phyloP scores from a whole-genome alignment of 2,329 filamentous ascomycete genomes.

The Fusarium proliferatum region DNA sequence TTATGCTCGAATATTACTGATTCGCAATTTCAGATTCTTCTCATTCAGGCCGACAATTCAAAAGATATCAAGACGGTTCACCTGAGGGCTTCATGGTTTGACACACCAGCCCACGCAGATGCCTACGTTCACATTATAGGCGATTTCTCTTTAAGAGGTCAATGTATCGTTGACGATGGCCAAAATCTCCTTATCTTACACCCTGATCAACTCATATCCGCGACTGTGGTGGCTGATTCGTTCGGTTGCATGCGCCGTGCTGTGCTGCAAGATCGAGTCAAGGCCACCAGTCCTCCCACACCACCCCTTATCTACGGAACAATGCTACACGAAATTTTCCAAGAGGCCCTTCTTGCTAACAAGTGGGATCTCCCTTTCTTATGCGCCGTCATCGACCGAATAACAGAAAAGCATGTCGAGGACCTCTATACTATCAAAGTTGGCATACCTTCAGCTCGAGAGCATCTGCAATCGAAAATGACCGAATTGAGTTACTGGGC shows the following conservation, averaged over 20 bases:
- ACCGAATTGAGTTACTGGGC: conserved; percentile 87
- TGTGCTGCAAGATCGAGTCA: conserved; percentile 93
- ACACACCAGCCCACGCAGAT: conserved; percentile 78
- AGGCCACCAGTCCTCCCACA: conserved; percentile 84
- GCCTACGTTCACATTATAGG: conserved; percentile 90
- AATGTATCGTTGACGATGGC: conserved; percentile 84
- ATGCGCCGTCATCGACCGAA: conserved; percentile 70
- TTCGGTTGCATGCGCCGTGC: conserved; percentile 91
- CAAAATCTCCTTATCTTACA: conserved; percentile 90
- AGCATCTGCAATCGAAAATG: conserved; percentile 86
- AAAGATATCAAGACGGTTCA: conserved; percentile 75
- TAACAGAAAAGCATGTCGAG: conserved; percentile 83
- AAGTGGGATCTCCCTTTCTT: conserved; percentile 80
- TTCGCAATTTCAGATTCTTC: conserved; percentile 68
- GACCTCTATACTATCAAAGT: conserved; percentile 90
- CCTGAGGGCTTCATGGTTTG: conserved; percentile 87
- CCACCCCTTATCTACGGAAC: conserved; percentile 90
- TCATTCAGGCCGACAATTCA: conserved; percentile 82
- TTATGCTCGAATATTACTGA: conserved; percentile 25
- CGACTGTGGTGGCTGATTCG: conserved; percentile 95
- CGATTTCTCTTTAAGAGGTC: conserved; percentile 73
- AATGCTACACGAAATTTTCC: conserved; percentile 94
- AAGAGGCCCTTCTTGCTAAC: conserved; percentile 86
- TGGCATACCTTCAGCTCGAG: conserved; percentile 75
- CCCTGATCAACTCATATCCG: conserved; percentile 93